Percentiles rank a stretch among this genome's conserved stretches.
These are phyloP conservation scores for Pluteus cervinus DNA, from an alignment of 768 basidiomycete genomes.

Conservation along the genomic window DNA sequence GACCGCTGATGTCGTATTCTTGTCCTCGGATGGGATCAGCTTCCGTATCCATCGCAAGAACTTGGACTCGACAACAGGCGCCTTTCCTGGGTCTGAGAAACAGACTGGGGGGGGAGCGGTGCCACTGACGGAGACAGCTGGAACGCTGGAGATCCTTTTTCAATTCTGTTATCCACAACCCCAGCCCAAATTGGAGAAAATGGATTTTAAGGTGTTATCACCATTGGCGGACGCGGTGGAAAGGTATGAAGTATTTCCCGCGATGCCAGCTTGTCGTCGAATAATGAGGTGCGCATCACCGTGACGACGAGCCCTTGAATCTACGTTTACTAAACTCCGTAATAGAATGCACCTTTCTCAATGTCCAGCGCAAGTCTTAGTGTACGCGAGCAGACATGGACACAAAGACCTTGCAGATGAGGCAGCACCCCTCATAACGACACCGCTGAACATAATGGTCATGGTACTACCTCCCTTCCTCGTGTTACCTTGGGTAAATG, in stretches of 20 bases:
- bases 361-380: not conserved
- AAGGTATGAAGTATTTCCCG: conserved; percentile 16
- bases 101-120: no score
- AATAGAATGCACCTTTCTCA: no score
- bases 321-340: no score
- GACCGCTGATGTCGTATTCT: conserved; percentile 9
- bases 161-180: conserved; percentile 14
- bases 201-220: conserved; percentile 10
- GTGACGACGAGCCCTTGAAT: no score
- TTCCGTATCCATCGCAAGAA: conserved; percentile 13
- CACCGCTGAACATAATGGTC: no score
- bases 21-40: conserved; percentile 9
- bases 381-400: conserved; percentile 1
- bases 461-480: no score
- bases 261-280: conserved; percentile 15
- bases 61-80: conserved; percentile 8
- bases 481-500: no score
- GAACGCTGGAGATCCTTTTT: conserved; percentile 13
- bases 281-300: no score
- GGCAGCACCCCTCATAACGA: no score
- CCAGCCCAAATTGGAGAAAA: conserved; percentile 13
- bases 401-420: conserved; percentile 2
- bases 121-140: no score
- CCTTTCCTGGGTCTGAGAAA: no score
- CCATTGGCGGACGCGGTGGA: conserved; percentile 15